Base-by-base conservation (phyloP, 306 rosid genomes). In the Begonia loranthoides region DNA sequence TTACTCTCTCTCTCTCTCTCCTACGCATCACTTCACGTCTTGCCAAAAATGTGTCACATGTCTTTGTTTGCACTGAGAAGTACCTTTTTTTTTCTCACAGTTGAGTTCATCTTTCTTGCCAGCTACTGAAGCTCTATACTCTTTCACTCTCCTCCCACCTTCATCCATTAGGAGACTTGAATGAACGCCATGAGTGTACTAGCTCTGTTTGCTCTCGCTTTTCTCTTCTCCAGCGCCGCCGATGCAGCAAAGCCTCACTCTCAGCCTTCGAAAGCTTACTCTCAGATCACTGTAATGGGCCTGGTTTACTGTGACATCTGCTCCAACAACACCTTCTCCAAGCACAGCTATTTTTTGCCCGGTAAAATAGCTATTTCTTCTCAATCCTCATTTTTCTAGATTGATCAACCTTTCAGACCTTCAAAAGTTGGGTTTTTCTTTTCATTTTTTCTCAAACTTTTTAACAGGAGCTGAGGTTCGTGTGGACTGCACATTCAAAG, bases 301-400 rank as follows among this genome's bases (percentile, higher is more conserved):
- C 80, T 85, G 66, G 97, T 89, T 63, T 89, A 84, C 38, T 89
- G 97, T 60, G 97, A 85, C 66, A 84, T 56, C 70, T 89, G 97
- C 87, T 82, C 79, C 76, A 89, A 79, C 77, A 85, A 85, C 69
- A 82, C 67, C 77, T 90, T 90, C 70, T 71, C 97, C 60, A 70
- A 64, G 50, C 76, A 90, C 70, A 90, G 95, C 70, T 90, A 85
- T 77, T 90, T 82, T 69, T 33, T 90, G 70, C 60, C 80, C 66
- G 87, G 94, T 90, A 41, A 76, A 28, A 28, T 28, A 5, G 36
- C 36, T 13, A 45, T 44, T 19, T 51, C 58, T 38, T 54, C 43
- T 12, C 13, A 55, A 43, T 9, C 59, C 17, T 7, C 4, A 4
- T 4, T 51, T 51, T 19, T 28, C 36, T 28, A 28, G 8, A 28